Evolutionary conservation across 208 protist species (phyloP), one percentile per base, ranked within the genome.

Genomic region (Porcisia deanei): DNA sequence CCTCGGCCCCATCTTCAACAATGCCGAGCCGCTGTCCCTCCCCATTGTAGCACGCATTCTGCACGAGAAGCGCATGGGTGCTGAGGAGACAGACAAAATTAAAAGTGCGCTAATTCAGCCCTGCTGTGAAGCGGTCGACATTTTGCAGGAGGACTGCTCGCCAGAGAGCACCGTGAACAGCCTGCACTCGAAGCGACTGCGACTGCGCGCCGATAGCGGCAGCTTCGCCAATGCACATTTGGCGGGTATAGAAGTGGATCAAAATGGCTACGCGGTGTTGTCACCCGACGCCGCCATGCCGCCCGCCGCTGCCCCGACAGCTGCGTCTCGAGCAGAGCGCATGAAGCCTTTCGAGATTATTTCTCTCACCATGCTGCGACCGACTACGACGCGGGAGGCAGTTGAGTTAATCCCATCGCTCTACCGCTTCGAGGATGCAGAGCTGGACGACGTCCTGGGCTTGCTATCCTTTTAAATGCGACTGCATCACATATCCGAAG

Each of bases 291-390:
- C 58, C 18, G 30, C 63, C 1, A 64, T 53, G 16, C 37, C n/a
- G n/a, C 41, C 80, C 45, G 71, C 61, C 16, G 69, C 49, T 20
- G 75, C 73, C 6, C 16, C 55, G 34, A 18, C 68, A 41, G 25
- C 73, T 22, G 64, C 16, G 5, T 37, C 75, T 20, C 73, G 74
- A 1, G n/a, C 75, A 16, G 87, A 81, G 76, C 79, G 79, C 2
- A 45, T 96, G 86, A 88, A 85, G 82, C 79, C 85, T 0, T 97
- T 95, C 68, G 93, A 97, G 79, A 81, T 94, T 9, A 91, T 93
- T 14, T 82, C 82, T n/a, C 75, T 97, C 10, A 82, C 81, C 7
- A 97, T 91, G 52, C 83, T 97, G 58, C 79, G 88, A 67, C 93
- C 93, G 20, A 80, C 83, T 43, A 86, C 84, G 20, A 82, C 77